Conservation (phyloP, 768 basidiomycete species). For the Candolleomyces efflorescens region DNA sequence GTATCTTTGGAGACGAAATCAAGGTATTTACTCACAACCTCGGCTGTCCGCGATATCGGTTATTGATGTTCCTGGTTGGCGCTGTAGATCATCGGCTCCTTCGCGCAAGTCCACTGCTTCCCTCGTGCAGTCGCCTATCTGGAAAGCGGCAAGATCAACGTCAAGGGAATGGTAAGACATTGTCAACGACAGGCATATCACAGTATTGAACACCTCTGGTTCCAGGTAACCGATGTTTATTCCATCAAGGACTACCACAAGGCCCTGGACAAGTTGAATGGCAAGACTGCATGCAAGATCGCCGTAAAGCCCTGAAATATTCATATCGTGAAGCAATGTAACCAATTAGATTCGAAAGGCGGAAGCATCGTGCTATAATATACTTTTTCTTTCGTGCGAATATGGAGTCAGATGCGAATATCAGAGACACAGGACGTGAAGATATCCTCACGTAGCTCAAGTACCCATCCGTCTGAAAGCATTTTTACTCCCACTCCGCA, state of each 20-base stretch:
- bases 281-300: conserved; percentile 57
- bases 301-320: conserved; percentile 48
- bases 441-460: not conserved
- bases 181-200: conserved; percentile 25
- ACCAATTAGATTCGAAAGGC: not conserved
- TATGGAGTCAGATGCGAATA: not conserved
- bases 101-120: conserved; percentile 88
- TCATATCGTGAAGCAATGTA: not conserved
- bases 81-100: conserved; percentile 80
- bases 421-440: not conserved
- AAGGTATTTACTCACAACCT: conserved; percentile 22
- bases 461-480: conserved; percentile 47
- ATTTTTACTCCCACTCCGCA: conserved; percentile 90
- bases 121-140: conserved; percentile 87
- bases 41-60: not conserved
- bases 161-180: conserved; percentile 24
- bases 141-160: conserved; percentile 78
- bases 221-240: conserved; percentile 50
- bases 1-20: conserved; percentile 71
- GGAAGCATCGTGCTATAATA: not conserved
- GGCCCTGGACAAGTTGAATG: conserved; percentile 71
- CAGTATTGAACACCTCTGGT: conserved; percentile 59
- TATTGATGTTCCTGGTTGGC: not conserved
- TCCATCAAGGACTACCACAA: conserved; percentile 58
- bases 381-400: not conserved